Evolutionary conservation across 2,329 filamentous ascomycete genomes (phyloP).

Genomic region (Botryosphaeria dothidea): DNA sequence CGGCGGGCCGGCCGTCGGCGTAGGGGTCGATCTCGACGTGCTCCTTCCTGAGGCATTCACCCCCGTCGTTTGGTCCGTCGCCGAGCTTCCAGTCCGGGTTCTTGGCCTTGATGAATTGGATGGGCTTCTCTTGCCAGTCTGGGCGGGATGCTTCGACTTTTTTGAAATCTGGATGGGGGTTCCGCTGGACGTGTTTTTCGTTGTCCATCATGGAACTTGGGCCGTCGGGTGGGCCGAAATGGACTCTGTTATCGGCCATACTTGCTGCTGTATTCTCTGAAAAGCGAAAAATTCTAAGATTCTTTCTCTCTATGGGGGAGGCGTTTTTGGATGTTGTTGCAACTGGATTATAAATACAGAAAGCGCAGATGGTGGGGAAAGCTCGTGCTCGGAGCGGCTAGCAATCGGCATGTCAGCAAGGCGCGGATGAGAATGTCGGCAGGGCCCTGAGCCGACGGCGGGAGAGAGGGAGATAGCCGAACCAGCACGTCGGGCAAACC

Average conservation of each 20-base stretch:
- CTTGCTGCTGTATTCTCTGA: background rate
- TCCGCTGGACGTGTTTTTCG: slow-evolving; percentile 56
- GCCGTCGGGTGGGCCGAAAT: slow-evolving; percentile 13
- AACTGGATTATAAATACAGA: background rate
- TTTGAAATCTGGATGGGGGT: slow-evolving; percentile 76
- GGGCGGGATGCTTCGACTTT: slow-evolving; percentile 66
- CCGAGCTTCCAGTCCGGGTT: slow-evolving; percentile 67
- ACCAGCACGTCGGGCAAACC: background rate
- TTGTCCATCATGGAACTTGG: slow-evolving; percentile 40
- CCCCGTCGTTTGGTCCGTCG: slow-evolving; percentile 61
- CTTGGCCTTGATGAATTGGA: slow-evolving; percentile 64
- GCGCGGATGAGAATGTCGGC: slow-evolving; percentile 5
- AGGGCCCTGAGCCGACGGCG: slow-evolving; percentile 2
- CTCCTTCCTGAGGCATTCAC: slow-evolving; percentile 51
- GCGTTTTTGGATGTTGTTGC: background rate
- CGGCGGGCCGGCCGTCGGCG: slow-evolving; percentile 64
- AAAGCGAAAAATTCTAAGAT: background rate
- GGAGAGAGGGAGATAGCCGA: background rate
- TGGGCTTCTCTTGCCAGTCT: slow-evolving; percentile 55
- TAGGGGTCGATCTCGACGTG: slow-evolving; percentile 84
- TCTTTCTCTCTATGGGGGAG: background rate
- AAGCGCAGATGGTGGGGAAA: background rate
- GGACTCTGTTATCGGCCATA: slow-evolving; percentile 7
- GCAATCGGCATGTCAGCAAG: background rate
- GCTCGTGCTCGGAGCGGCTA: background rate